Evolutionary conservation across 306 rosid genomes (phyloP).

Genomic region (Trifolium dubium): DNA sequence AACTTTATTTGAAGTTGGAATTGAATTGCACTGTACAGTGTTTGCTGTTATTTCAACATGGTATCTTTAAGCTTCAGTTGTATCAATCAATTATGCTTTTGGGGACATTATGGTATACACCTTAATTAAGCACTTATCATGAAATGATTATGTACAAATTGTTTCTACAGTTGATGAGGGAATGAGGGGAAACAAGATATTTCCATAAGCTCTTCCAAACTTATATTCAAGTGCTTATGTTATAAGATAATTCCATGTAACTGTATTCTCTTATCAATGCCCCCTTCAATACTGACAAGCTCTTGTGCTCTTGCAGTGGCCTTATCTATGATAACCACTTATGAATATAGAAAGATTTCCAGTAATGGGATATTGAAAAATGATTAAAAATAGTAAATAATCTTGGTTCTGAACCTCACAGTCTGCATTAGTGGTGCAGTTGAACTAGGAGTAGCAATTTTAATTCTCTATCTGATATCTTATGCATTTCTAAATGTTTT

Average conservation of each 20-base stretch:
- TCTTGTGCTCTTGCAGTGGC: not conserved
- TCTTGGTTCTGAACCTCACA: not conserved
- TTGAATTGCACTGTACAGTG: not conserved
- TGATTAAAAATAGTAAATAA: not conserved
- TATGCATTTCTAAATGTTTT: not conserved
- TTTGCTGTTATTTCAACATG: slow-evolving; percentile 3
- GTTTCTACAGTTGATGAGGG: not conserved
- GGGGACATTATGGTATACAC: not conserved
- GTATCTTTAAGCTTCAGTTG: not conserved
- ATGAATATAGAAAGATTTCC: not conserved
- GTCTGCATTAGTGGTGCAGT: not conserved
- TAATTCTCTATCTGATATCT: not conserved
- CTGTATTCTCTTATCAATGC: not conserved
- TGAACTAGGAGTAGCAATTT: not conserved
- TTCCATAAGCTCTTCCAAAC: not conserved
- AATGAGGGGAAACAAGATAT: not conserved
- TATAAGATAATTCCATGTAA: not conserved
- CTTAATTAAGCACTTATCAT: not conserved
- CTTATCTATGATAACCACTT: not conserved
- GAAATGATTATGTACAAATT: not conserved
- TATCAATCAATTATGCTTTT: not conserved
- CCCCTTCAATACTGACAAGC: not conserved
- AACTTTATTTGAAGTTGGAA: slow-evolving; percentile 7
- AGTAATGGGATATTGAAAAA: not conserved
- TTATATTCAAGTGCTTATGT: not conserved